Base-by-base conservation (phyloP, 306 rosid genomes). In the Heteromeles arbutifolia region DNA sequence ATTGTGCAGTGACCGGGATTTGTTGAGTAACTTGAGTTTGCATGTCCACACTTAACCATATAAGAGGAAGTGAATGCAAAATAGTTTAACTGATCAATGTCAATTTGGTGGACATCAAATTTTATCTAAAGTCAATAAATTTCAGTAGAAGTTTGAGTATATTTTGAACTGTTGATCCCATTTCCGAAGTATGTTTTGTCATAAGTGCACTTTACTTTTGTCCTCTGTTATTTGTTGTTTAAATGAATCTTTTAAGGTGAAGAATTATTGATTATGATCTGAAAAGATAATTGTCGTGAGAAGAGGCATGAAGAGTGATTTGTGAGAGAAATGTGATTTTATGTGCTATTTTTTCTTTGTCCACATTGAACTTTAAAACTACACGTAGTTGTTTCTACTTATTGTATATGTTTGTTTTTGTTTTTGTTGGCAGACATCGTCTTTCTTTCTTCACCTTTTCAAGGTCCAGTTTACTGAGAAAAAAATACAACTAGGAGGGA, bases 391-490 rank as follows among this genome's bases (percentile, higher is more conserved):
- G 59, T 75, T 44, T 67, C 39, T 56, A 59, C 86, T 81, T 82
- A 48, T 83, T 79, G 74, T 57, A 63, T 54, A 62, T 74, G 31
- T 53, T 56, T 61, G 61, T 74, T 76, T 74, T 67, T 8, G 11
- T 41, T 41, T 57, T 65, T 86, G 34, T 26, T 83, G 80, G 92
- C 96, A 95, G 98, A 92, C 97, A 11, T 81, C 98, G 52, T 84
- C 93, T 77, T 90, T 90, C 83, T 87, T 84, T 83, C 98, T 95
- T 82, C 96, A 90, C 84, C 83, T 95, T 89, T 95, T 92, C 79
- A 95, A 92, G 86, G 89, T 89, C 71, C 97, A 90, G 80, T 74
- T 86, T 83, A 85, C 91, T 2, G 98, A 88, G 70, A 95, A 80
- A 81, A 88, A 88, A 80, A 74, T 92, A 77, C 91, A 87, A 78